Evolutionary conservation across 1,284 basidiomycete genomes (phyloP), one percentile per base, ranked within the genome.

Genomic region (Schizophyllum amplum): DNA sequence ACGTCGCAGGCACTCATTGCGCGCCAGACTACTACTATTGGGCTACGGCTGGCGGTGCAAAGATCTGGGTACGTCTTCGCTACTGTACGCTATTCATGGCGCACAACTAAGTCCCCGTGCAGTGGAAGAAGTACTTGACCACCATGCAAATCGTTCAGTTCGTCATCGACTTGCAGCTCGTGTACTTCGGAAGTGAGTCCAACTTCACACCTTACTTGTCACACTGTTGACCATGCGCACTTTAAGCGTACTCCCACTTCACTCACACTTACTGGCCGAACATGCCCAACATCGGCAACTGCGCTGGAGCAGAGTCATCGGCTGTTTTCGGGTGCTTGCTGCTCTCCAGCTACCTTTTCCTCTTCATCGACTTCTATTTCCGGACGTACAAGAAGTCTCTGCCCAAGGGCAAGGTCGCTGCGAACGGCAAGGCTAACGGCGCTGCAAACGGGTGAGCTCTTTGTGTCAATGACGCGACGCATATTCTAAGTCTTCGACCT

Each of bases 71-170:
- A 71, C 68, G 62, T 64, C 47, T 22, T n/a, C n/a, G 24, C 4
- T 22, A 20, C 33, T 55, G 21, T 50, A 50, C 47, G 52, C 23
- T 55, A 1, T 57, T 60, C 59, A 42, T 61, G 26, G n/a, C n/a
- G n/a, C n/a, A n/a, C n/a, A n/a, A n/a, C 33, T 51, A 24, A 48
- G 26, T 55, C 25, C 61, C n/a, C 42, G 53, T 59, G 23, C 63
- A 92, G 90, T 98, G 95, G 94, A 98, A 98, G 79, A 94, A 95
- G 74, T 92, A 94, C 72, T 76, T 98, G 63, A 98, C 96, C 52
- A 86, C 83, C 46, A 88, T 97, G 83, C 97, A 99, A 76, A 99
- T 99, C 68, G 82, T 81, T 47, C 95, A 98, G 75, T 98, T 98
- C 69, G 72, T 98, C 62, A 87, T 98, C 66, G 94, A 98, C 74